Percentiles rank a stretch among this genome's conserved stretches.
These are phyloP conservation scores for Boletus coccyginus DNA, from an alignment of 768 basidiomycete species.

Conservation along the genomic window DNA sequence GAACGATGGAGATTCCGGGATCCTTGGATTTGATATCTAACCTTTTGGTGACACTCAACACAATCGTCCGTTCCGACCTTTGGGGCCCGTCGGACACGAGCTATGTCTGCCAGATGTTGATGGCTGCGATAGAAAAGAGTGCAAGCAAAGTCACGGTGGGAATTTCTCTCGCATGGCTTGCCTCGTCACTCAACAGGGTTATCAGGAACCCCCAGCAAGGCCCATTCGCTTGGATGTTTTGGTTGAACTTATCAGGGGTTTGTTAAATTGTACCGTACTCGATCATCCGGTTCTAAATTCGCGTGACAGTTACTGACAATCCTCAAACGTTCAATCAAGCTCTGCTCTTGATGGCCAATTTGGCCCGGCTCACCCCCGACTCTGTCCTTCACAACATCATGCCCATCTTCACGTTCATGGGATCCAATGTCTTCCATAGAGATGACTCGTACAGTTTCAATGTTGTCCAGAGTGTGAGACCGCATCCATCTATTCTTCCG, in stretches of 20 bases:
- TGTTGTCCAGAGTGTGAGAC: slow-evolving; percentile 83
- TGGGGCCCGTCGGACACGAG: slow-evolving; percentile 60
- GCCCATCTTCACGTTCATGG: slow-evolving; percentile 99
- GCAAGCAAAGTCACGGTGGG: slow-evolving; percentile 56
- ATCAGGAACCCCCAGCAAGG: slow-evolving; percentile 53
- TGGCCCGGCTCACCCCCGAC: slow-evolving; percentile 84
- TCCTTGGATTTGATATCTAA: slow-evolving; percentile 69
- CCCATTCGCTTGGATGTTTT: slow-evolving; percentile 79
- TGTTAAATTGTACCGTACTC: background rate
- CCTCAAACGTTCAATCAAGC: slow-evolving; percentile 96
- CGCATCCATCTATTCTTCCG: background rate
- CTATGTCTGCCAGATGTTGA: slow-evolving; percentile 80
- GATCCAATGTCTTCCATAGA: slow-evolving; percentile 94
- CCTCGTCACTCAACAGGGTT: background rate
- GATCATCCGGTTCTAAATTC: background rate
- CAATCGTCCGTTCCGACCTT: slow-evolving; percentile 55
- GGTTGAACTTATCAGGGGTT: slow-evolving; percentile 83
- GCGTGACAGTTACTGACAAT: slow-evolving; percentile 70
- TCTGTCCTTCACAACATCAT: slow-evolving; percentile 93
- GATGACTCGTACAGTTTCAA: slow-evolving; percentile 95
- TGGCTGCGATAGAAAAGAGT: slow-evolving; percentile 73
- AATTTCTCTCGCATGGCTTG: background rate
- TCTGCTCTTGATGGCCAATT: slow-evolving; percentile 77
- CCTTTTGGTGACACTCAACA: slow-evolving; percentile 70
- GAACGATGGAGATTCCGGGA: slow-evolving; percentile 59